Conservation (phyloP, 2,329 filamentous ascomycete genomes). For the Aspergillus niger region DNA sequence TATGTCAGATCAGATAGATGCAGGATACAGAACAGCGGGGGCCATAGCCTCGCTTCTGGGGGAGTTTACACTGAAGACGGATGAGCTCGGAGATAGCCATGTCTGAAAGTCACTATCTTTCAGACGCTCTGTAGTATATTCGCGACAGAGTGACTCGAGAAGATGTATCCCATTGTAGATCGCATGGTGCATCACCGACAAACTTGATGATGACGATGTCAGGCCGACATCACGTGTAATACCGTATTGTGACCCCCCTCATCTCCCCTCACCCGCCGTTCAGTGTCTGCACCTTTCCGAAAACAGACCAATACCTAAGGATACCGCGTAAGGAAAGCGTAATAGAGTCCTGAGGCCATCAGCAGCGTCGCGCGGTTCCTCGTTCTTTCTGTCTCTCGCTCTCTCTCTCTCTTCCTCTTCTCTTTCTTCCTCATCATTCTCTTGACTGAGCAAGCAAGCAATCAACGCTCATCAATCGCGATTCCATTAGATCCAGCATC, state of each 20-base stretch:
- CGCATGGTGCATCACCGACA: neutral
- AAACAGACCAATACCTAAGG: neutral
- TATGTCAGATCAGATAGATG: neutral
- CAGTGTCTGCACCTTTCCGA: neutral
- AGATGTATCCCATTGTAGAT: neutral
- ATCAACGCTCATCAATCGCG: neutral
- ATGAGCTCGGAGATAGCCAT: neutral
- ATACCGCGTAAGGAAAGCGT: conserved; percentile 9
- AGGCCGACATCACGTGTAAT: conserved; percentile 19
- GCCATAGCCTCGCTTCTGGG: neutral
- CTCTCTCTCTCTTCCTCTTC: neutral
- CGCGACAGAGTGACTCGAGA: neutral
- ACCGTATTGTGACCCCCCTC: conserved; percentile 14
- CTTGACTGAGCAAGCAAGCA: neutral
- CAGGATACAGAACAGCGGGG: neutral
- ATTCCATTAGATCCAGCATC: neutral
- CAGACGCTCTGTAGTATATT: too few species aligned
- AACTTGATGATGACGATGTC: conserved; percentile 6
- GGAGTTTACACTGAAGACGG: neutral
- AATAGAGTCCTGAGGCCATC: conserved; percentile 16
- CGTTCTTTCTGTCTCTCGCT: conserved; percentile 8
- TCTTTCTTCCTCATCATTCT: conserved; percentile 9
- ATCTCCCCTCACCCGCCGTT: neutral
- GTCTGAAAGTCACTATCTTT: neutral
- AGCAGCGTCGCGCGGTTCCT: neutral